Base-by-base conservation (phyloP, 331 rosid species). In the Acacia concinna region DNA sequence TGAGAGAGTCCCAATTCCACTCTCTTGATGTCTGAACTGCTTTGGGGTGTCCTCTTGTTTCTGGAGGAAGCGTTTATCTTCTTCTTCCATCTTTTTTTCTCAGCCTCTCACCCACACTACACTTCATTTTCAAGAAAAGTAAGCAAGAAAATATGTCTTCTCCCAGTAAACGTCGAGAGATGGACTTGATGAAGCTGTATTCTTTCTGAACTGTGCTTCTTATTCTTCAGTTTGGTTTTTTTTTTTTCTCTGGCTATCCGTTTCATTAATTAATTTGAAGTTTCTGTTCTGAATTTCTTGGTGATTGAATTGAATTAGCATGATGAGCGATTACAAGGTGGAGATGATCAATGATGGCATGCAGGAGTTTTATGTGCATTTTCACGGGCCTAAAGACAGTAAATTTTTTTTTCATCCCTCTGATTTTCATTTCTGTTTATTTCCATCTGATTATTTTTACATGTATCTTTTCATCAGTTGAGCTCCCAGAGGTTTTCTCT, bases 101-200 rank as follows among this genome's bases (percentile, higher is more conserved):
- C 81, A 17, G 68, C 83, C 81, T 79, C 85, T 52, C 84, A 49
- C 47, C 65, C 35, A 46, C 23, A 38, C 51, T 37, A 41, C 51
- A 52, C 30, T 6, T 31, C 38, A 62, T 30, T n/a, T 56, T 43
- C 56, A 27, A 28, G 35, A 28, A 14, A 28, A 60, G 18, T 4
- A 5, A 28, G 35, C 32, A 14, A 8, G 32, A 44, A 52, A 8
- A 46, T 41, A 94, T 94, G 98, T 89, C 97, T 81, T 94, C 97
- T 4, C 97, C 98, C 14, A 92, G 89, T 88, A 94, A 90, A 83
- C 97, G 94, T 75, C 87, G 98, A 7, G 97, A 90, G 88, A 89
- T 88, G 98, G 97, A 94, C 83, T 85, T 92, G 89, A 94, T 90
- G 98, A 90, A 94, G 82, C 93, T 94, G 95, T 92, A 82, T 66